Evolutionary conservation across 2,329 filamentous ascomycete species (phyloP).

Genomic region (Penicillium sp.): DNA sequence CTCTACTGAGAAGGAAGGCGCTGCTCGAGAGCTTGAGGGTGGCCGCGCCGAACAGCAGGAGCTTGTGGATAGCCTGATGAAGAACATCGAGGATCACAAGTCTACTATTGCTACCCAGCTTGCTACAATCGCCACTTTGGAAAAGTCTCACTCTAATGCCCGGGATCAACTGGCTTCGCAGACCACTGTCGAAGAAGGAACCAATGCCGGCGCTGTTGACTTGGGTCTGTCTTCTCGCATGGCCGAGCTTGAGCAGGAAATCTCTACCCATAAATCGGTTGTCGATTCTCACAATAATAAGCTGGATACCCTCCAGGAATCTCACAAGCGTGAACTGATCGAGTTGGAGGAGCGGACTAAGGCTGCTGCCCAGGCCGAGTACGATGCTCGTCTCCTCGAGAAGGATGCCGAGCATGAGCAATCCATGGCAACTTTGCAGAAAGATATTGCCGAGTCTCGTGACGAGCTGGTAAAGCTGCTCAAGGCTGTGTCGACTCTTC

Average conservation of each 20-base stretch:
- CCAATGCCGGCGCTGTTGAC: conserved; percentile 51
- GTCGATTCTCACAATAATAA: conserved; percentile 56
- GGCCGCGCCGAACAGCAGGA: conserved; percentile 60
- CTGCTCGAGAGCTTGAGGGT: conserved; percentile 50
- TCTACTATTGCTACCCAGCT: conserved; percentile 67
- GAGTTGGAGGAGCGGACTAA: conserved; percentile 41
- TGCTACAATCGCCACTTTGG: conserved; percentile 69
- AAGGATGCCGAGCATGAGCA: conserved; percentile 62
- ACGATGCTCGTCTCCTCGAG: conserved; percentile 41
- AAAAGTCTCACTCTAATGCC: conserved; percentile 67
- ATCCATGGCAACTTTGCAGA: conserved; percentile 59
- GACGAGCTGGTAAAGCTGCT: conserved; percentile 66
- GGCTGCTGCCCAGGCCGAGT: conserved; percentile 39
- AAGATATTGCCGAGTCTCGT: conserved; percentile 64
- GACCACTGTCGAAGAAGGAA: conserved; percentile 59
- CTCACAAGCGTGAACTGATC: conserved; percentile 49
- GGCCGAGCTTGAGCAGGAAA: conserved; percentile 56
- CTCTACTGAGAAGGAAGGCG: conserved; percentile 36
- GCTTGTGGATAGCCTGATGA: conserved; percentile 62
- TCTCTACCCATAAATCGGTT: conserved; percentile 56
- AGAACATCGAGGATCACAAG: conserved; percentile 80
- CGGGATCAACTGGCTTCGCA: conserved; percentile 68
- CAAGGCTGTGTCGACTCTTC: conserved; percentile 53
- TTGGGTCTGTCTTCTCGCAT: conserved; percentile 44
- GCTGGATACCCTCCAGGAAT: conserved; percentile 54